A percentile compares a stretch with the other conserved stretches of the same genome.
Evolutionary conservation across 2,329 filamentous ascomycete species (phyloP).

Genomic region (Exophiala sp.): DNA sequence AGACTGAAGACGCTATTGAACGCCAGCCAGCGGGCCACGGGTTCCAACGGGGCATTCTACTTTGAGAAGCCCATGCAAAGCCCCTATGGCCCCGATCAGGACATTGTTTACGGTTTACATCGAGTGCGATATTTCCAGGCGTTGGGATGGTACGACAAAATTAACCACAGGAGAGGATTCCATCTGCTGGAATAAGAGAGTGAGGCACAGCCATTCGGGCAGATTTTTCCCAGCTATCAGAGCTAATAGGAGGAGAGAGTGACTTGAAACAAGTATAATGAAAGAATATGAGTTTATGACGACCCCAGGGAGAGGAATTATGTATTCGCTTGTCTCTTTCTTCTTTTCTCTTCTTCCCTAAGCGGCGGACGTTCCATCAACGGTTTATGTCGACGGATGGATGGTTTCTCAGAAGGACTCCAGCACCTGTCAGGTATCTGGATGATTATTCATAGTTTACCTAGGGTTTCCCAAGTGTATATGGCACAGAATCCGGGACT

Average conservation of each 20-base stretch:
- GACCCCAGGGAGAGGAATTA: background rate
- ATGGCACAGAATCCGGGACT: too few relatives aligned
- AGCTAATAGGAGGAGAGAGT: background rate
- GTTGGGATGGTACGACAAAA: constrained; percentile 28
- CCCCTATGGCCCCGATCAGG: constrained; percentile 38
- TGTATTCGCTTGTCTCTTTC: too few relatives aligned
- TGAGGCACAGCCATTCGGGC: too few relatives aligned
- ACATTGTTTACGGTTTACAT: constrained; percentile 39
- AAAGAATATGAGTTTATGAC: background rate
- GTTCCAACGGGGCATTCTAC: constrained; percentile 35
- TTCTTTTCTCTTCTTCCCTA: too few relatives aligned
- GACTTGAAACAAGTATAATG: background rate
- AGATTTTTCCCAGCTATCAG: background rate
- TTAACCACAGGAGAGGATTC: constrained; percentile 16
- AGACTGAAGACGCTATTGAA: constrained; percentile 43
- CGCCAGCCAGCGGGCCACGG: constrained; percentile 34
- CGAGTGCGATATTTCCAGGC: constrained; percentile 32
- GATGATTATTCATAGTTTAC: too few relatives aligned
- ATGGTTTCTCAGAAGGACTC: too few relatives aligned
- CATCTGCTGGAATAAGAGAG: constrained; percentile 18
- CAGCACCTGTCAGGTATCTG: too few relatives aligned
- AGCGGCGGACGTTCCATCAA: too few relatives aligned
- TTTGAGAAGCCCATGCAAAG: constrained; percentile 38
- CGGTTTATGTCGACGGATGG: too few relatives aligned
- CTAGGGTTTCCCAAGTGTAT: too few relatives aligned